Evolutionary conservation across 495 filamentous ascomycete species (phyloP).

Genomic region (Hypoxylon fragiforme): DNA sequence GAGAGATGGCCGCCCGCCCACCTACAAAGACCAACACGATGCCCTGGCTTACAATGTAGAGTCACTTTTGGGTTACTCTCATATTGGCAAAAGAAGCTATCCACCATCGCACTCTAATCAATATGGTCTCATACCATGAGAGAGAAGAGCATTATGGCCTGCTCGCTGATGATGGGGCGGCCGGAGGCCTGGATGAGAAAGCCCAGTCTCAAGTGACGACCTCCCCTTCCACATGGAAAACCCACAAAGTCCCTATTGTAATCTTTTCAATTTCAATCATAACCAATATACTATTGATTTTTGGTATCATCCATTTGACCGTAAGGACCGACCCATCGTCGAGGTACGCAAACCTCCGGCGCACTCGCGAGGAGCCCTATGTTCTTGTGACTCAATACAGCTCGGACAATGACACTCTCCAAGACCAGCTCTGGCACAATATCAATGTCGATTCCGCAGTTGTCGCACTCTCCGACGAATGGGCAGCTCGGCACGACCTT

Average conservation of each 20-base stretch:
- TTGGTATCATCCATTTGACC: not conserved
- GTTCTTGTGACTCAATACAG: slow-evolving; percentile 2
- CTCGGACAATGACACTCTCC: slow-evolving; percentile 5
- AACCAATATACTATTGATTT: not conserved
- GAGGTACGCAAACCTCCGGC: not conserved
- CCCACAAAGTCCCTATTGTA: no score
- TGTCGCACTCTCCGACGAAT: slow-evolving; percentile 12
- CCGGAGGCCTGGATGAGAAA: no score
- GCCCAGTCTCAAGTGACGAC: no score
- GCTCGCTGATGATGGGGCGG: no score
- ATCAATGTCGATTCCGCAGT: slow-evolving; percentile 11
- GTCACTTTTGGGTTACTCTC: no score
- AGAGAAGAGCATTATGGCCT: not conserved
- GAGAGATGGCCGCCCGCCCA: no score
- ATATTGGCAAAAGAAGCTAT: no score
- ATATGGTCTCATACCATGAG: not conserved
- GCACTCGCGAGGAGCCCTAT: slow-evolving; percentile 8
- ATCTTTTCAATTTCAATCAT: not conserved
- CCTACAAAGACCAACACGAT: no score
- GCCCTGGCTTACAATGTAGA: no score
- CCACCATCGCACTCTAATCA: not conserved
- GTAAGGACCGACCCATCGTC: not conserved
- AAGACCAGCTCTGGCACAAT: slow-evolving; percentile 8
- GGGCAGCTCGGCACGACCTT: slow-evolving; percentile 3
- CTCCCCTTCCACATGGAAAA: no score